Evolutionary conservation across 495 filamentous ascomycete genomes (phyloP).

Genomic region (Podospora conica): DNA sequence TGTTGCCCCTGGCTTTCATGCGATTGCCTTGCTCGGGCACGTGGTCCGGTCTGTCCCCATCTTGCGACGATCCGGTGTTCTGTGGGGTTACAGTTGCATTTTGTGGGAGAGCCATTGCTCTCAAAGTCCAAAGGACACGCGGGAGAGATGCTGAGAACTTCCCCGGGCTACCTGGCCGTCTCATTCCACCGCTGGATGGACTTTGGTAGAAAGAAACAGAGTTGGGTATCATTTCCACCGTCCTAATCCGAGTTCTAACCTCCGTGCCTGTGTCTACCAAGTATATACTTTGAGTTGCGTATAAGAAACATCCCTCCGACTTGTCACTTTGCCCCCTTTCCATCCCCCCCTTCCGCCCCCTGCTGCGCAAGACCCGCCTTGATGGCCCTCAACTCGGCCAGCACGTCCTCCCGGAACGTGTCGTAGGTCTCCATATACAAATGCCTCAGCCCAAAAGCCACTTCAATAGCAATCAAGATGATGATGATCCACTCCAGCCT

Average conservation of each 20-base stretch:
- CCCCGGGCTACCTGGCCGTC: no score
- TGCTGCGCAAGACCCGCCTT: slow-evolving; percentile 9
- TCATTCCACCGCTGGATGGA: no score
- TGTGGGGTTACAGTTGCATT: neutral
- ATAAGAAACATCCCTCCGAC: neutral
- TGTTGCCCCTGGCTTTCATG: neutral
- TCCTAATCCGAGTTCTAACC: neutral
- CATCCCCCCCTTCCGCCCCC: neutral
- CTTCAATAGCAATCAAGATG: slow-evolving; percentile 84
- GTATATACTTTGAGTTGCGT: neutral
- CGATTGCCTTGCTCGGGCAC: neutral
- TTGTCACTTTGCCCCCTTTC: neutral
- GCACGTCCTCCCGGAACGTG: slow-evolving; percentile 21
- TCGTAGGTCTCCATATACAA: slow-evolving; percentile 40
- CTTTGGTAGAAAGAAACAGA: neutral
- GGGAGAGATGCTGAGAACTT: no score
- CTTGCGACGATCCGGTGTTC: neutral
- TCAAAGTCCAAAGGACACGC: neutral
- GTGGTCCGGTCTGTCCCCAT: neutral
- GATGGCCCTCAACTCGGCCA: slow-evolving; percentile 19
- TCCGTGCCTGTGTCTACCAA: neutral
- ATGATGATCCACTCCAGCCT: slow-evolving; percentile 98
- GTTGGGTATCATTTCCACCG: slow-evolving; percentile 1
- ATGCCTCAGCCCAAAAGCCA: slow-evolving; percentile 54
- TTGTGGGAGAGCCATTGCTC: neutral